Base-by-base conservation (phyloP, 495 filamentous ascomycete genomes). In the Tetracladium setigerum region DNA sequence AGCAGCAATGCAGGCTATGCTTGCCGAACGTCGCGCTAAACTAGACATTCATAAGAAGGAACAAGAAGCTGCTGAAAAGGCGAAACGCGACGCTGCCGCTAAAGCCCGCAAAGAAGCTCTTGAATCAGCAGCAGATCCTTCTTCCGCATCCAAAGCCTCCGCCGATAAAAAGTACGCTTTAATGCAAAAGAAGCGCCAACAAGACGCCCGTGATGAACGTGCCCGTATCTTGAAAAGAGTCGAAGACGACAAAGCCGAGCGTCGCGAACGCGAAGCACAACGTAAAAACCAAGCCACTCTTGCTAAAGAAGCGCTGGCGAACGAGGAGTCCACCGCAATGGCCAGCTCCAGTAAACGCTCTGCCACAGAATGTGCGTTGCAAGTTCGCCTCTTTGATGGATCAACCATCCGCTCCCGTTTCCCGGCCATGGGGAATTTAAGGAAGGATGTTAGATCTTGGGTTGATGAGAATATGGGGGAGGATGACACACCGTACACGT, bases 301-400 rank as follows among this genome's bases (percentile, higher is more conserved):
- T 15, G 53, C 34, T 61, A 62, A 41, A 46, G 58, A 36, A 50
- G 44, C 16, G 11, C 16, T 13, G 13, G 44, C 31, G 4, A 36
- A 42, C 16, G 37, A 55, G 11, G 16, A 35, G 1, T 36, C 35
- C 13, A 44, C 44, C 14, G 6, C 46, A 14, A 22, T 15, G 13
- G 19, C 50, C 2, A 49, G 44, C 17, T 47, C 24, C 30, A 14
- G 11, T 2, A 38, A 46, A 10, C 24, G 19, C 7, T 15, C 39
- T 16, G 19, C 37, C 9, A 18, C 34, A 27, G 65, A 71, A 44
- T 84, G 76, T 52, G 77, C 84, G 11, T 63, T 97, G 5, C 89
- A 92, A 55, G 78, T 95, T 34, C 81, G 91, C 1, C 69, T 95
- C 0, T 84, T 95, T 34, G 88, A 95, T 59, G 91, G 91, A 11